Conservation (phyloP, 106 monocot genomes). For the Dioscorea dumetorum region DNA sequence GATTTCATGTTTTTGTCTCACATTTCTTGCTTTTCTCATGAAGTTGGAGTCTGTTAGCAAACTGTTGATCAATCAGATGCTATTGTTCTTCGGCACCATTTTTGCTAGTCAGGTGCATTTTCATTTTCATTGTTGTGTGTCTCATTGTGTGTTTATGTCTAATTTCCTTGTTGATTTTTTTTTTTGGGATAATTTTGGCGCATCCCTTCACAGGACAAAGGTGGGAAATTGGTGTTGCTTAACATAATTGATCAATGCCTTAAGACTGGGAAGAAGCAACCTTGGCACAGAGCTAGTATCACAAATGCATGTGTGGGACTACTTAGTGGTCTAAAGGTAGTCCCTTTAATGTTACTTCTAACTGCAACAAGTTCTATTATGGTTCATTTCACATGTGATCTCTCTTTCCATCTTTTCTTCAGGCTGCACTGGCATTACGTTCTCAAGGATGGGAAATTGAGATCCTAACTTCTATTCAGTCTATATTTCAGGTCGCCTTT, state of each 20-base stretch:
- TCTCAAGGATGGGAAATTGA: constrained; percentile 47
- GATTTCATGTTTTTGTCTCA: no score
- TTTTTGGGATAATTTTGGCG: background rate
- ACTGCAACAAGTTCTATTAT: background rate
- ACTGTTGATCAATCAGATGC: constrained; percentile 89
- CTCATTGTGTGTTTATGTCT: background rate
- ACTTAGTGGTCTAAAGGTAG: constrained; percentile 81
- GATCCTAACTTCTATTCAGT: constrained; percentile 58
- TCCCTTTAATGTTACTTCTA: background rate
- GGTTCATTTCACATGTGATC: background rate
- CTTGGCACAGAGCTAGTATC: constrained; percentile 50
- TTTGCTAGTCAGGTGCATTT: constrained; percentile 73
- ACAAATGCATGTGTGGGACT: constrained; percentile 91
- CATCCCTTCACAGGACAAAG: constrained; percentile 38
- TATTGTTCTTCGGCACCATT: constrained; percentile 72
- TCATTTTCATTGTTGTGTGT: background rate
- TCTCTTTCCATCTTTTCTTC: background rate
- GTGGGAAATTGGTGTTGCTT: constrained; percentile 60
- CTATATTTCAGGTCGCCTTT: constrained; percentile 66
- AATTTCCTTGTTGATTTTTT: background rate
- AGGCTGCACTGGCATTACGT: constrained; percentile 52
- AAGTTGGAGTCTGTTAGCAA: constrained; percentile 75
- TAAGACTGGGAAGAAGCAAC: constrained; percentile 63
- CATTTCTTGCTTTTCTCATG: constrained; percentile 1
- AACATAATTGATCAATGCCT: constrained; percentile 71